Base-by-base conservation (phyloP, 2,329 filamentous ascomycete genomes). In the Didymella pomorum region DNA sequence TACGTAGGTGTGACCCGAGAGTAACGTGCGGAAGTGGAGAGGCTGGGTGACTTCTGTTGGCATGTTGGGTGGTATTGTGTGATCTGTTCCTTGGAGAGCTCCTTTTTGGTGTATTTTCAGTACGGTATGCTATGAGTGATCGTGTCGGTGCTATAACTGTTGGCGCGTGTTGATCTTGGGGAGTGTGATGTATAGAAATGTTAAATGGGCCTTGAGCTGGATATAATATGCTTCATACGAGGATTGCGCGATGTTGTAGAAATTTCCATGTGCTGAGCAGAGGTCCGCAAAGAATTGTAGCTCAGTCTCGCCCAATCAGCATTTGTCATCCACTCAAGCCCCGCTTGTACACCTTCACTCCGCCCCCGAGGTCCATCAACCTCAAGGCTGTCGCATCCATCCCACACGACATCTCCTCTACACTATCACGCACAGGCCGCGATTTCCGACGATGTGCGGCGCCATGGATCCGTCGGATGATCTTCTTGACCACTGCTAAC, bases 1-100 rank as follows among this genome's bases (percentile, higher is more conserved):
- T 58, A 83, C 73, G 61, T 73, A 76, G n/a, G 70, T 73, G 59
- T 75, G 69, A 0, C 62, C 61, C n/a, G 61, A 68, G 16, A 77
- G 65, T 18, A 78, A 68, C 21, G 73, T 75, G 61, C 65, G 71
- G 65, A 77, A 71, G 59, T 78, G 73, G 4, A 75, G 62, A 5
- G 68, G 57, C 14, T 71, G 64, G 41, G 63, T 69, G 54, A 77
- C 75, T 60, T 71, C 70, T 46, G 67, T 73, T 12, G 69, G 65
- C 71, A 74, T 74, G 18, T 21, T 60, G 60, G n/a, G n/a, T 49
- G 23, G 25, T 31, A 4, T 58, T 20, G n/a, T 39, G 2, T 3
- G 35, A 18, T 11, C 5, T 11, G n/a, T 20, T 39, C 16, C 33
- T 18, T 11, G n/a, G 9, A 39, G 3, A 4, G 7, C 16, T 39